phyloP scores from a whole-genome alignment of 257 asterid genomes.

The Nicotiana knightiana region DNA sequence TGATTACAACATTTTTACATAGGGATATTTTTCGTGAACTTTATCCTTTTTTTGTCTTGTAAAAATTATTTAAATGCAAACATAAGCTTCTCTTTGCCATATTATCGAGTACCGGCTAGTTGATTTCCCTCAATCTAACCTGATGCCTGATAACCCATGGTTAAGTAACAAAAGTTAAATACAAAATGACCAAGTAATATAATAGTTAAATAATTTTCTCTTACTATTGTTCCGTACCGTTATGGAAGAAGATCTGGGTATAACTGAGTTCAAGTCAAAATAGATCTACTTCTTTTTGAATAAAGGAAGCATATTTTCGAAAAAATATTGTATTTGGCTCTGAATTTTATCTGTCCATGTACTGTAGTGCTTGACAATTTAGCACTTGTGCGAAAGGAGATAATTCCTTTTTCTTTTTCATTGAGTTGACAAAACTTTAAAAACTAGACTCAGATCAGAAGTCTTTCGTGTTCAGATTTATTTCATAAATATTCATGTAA shows the following conservation, averaged over 20 bases:
- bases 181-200: not conserved
- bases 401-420: not conserved
- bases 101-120: too few relatives aligned
- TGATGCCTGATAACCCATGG: not conserved
- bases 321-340: not conserved
- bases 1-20: too few relatives aligned
- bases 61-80: too few relatives aligned
- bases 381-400: not conserved
- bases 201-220: not conserved
- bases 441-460: not conserved
- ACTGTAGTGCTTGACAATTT: not conserved
- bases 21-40: too few relatives aligned
- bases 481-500: too few relatives aligned
- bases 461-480: not conserved
- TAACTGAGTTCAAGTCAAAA: not conserved
- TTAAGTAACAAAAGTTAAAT: not conserved
- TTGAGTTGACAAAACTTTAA: not conserved
- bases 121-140: too few relatives aligned
- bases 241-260: too few relatives aligned
- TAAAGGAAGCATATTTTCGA: not conserved
- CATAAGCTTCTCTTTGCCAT: too few relatives aligned
- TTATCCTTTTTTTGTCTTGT: too few relatives aligned
- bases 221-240: not conserved
- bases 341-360: not conserved
- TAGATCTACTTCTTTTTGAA: not conserved